Evolutionary conservation across 805 yeast species (phyloP).

Genomic region (Zygoascus ofunaensis): DNA sequence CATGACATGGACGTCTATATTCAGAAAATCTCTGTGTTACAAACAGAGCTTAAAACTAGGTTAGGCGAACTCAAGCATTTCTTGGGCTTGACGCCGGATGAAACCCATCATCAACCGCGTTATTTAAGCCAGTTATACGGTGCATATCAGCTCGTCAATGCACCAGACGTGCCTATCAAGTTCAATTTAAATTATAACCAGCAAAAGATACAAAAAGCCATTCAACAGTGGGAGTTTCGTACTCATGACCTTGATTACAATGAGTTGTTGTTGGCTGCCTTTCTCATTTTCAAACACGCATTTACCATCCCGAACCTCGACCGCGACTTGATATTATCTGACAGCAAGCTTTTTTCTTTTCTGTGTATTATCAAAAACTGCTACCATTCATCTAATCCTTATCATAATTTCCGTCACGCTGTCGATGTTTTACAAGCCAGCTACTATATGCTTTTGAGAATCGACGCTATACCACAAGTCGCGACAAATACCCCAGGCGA

Average conservation of each 20-base stretch:
- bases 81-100: background rate
- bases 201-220: background rate
- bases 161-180: background rate
- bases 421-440: slow-evolving; percentile 92
- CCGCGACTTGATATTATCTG: slow-evolving; percentile 19
- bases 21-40: background rate
- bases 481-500: slow-evolving; percentile 1
- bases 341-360: slow-evolving; percentile 47
- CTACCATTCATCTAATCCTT: slow-evolving; percentile 77
- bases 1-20: background rate
- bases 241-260: slow-evolving; percentile 57
- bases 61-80: slow-evolving; percentile 7
- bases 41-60: slow-evolving; percentile 3
- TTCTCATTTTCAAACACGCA: slow-evolving; percentile 41
- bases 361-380: slow-evolving; percentile 63
- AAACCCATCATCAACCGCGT: background rate
- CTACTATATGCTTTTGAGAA: slow-evolving; percentile 44
- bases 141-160: background rate
- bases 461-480: slow-evolving; percentile 24
- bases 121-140: background rate
- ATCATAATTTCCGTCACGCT: slow-evolving; percentile 94
- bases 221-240: slow-evolving; percentile 51
- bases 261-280: slow-evolving; percentile 56
- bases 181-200: background rate
- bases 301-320: slow-evolving; percentile 17